Evolutionary conservation across 495 filamentous ascomycete species (phyloP).

Genomic region (Melanomma pulvis-pyrius): DNA sequence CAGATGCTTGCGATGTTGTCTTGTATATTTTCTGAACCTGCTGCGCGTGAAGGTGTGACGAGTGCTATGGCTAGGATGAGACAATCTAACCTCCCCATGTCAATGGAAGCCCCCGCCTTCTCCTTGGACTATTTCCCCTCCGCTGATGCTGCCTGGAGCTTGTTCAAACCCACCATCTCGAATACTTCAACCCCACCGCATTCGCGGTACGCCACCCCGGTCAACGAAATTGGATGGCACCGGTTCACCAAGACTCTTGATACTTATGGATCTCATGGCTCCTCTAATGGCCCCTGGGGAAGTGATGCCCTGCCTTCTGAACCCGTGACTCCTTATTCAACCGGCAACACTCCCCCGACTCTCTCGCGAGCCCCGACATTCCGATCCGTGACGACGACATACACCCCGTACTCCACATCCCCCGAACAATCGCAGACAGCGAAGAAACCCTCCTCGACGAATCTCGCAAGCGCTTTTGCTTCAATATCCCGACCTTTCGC

Average conservation of each 20-base stretch:
- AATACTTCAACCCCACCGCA: slow-evolving; percentile 43
- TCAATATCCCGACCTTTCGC: slow-evolving; percentile 73
- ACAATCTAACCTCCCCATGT: slow-evolving; percentile 58
- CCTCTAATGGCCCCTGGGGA: slow-evolving; percentile 57
- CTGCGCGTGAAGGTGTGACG: slow-evolving; percentile 39
- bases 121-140: slow-evolving; percentile 71
- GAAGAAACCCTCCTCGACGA: slow-evolving; percentile 54
- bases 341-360: slow-evolving; percentile 68
- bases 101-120: slow-evolving; percentile 67
- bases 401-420: slow-evolving; percentile 68
- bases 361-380: slow-evolving; percentile 31
- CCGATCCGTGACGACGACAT: slow-evolving; percentile 35
- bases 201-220: slow-evolving; percentile 25
- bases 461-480: slow-evolving; percentile 64
- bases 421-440: slow-evolving; percentile 56
- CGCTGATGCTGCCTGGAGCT: slow-evolving; percentile 60
- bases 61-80: slow-evolving; percentile 39
- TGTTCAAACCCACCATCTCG: slow-evolving; percentile 46
- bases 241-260: slow-evolving; percentile 52
- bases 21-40: slow-evolving; percentile 75
- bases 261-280: slow-evolving; percentile 62
- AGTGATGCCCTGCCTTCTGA: slow-evolving; percentile 41
- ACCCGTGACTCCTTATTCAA: slow-evolving; percentile 57
- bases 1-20: slow-evolving; percentile 97
- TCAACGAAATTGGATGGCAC: slow-evolving; percentile 59